A percentile compares a stretch with the other conserved stretches of the same genome.
Evolutionary conservation across 2,329 filamentous ascomycete genomes (phyloP).

Genomic region (Epichloe sibirici): DNA sequence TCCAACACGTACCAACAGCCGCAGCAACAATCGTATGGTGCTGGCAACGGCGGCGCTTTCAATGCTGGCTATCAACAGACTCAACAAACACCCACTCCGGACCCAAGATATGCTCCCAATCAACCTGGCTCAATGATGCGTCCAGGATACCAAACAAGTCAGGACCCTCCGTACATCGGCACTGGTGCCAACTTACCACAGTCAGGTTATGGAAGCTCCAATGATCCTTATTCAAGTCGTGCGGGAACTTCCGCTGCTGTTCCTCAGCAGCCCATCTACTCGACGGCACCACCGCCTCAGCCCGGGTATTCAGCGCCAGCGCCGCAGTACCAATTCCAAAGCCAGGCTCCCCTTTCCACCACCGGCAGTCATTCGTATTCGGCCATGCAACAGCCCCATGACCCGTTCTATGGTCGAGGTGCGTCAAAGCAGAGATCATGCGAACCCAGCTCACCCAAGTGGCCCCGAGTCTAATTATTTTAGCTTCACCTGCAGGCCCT

Average conservation of each 20-base stretch:
- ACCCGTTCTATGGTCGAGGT: constrained; percentile 48
- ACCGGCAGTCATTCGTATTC: constrained; percentile 19
- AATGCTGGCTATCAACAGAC: constrained; percentile 18
- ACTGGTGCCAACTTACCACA: constrained; percentile 24
- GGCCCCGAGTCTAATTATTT: constrained; percentile 29
- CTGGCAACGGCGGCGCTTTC: constrained; percentile 20
- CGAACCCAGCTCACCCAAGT: constrained; percentile 6
- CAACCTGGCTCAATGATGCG: constrained; percentile 19
- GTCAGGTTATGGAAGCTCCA: constrained; percentile 11
- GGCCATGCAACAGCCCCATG: constrained; percentile 27
- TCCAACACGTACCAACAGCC: constrained; percentile 20
- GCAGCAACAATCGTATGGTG: constrained; percentile 15
- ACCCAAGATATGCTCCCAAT: constrained; percentile 21
- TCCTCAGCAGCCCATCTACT: constrained; percentile 21
- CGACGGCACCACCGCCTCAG: constrained; percentile 19
- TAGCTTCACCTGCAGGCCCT: constrained; percentile 40
- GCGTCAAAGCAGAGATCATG: constrained; percentile 28
- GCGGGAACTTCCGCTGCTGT: constrained; percentile 18
- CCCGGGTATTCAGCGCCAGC: constrained; percentile 20
- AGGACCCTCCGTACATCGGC: constrained; percentile 23
- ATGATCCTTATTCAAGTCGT: constrained; percentile 21
- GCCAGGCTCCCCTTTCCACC: constrained; percentile 22
- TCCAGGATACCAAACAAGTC: constrained; percentile 17
- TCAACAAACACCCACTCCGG: constrained; percentile 21
- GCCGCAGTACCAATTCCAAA: constrained; percentile 21